Base-by-base conservation (phyloP, 768 basidiomycete genomes). In the Phanerodontia chrysosporium region DNA sequence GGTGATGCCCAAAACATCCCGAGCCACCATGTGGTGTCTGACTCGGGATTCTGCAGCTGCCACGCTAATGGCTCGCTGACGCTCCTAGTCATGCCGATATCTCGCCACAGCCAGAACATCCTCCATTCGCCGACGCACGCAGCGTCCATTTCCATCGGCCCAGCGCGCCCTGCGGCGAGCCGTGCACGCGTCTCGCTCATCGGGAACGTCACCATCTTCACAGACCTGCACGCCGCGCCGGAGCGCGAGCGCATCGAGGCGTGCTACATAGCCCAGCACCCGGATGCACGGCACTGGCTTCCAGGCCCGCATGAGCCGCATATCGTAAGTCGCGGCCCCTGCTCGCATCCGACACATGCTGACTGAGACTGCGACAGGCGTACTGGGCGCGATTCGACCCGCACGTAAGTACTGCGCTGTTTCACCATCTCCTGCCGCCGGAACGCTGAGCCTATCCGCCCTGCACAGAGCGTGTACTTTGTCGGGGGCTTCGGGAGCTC, bases 331-430 rank as follows among this genome's bases (percentile, higher is more conserved):
- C 18, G 10, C 39, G 39, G 7, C 46, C 18, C 45, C 35, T 45
- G 28, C 48, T 36, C 24, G 53, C 13, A 13, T 13, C 42, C 21
- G 44, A 16, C 39, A 2, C 1, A 51, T 7, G 21, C 46, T 60
- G 44, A 21, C 51, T 36, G 32, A 24, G 18, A 27, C 18, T 16
- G 21, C 27, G 5, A 8, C 46, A 81, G 80, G 74, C 80, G 13
- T 80, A 80, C 60, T 83, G 82, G 82, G 80, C 81, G 51, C 72
- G 78, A 18, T 82, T 82, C 66, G 80, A 83, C 64, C 80, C 80
- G 25, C 75, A 78, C 57, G 81, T 81, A 63, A 66, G 79, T 69
- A 21, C 21, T 51, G 25, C 39, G 51, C n/a, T 60, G 28, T 53
- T 46, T 29, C 42, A 42, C 16, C n/a, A 46, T 48, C 6, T 25